These are phyloP conservation scores for Cocos nucifera DNA, from an alignment of 176 grass and related monocot species.

Conservation along the genomic window DNA sequence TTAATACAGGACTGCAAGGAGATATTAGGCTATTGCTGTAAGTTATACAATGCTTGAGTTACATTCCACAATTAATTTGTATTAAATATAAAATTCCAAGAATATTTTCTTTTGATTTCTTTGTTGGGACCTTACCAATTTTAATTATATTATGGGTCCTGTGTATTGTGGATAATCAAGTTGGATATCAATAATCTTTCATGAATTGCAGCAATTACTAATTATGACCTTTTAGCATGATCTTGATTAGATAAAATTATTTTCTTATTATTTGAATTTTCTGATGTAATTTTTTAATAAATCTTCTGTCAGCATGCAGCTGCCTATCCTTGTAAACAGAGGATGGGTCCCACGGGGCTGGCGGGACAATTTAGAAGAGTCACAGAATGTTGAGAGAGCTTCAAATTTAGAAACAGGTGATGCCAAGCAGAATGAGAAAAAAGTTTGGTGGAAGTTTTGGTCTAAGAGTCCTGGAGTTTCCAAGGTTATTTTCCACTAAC, in stretches of 20 bases:
- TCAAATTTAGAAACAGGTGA: constrained; percentile 14
- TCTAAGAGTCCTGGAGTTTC: constrained; percentile 41
- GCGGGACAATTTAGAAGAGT: constrained; percentile 41
- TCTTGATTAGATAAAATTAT: neutral
- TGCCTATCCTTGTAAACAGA: constrained; percentile 84
- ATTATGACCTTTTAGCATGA: neutral
- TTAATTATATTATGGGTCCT: no score
- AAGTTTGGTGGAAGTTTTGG: constrained; percentile 86
- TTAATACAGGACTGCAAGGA: no score
- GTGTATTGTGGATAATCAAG: neutral
- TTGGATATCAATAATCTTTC: neutral
- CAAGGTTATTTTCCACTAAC: constrained; percentile 37
- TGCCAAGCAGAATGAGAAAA: constrained; percentile 30
- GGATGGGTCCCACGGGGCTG: constrained; percentile 85
- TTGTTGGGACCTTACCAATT: no score
- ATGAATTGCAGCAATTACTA: neutral
- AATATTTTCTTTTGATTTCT: no score
- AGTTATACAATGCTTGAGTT: no score
- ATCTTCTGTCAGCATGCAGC: constrained; percentile 72
- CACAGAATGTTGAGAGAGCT: constrained; percentile 30
- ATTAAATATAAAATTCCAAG: no score
- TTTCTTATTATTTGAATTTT: no score
- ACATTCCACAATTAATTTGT: no score
- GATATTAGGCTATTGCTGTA: no score
- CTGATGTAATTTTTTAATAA: constrained; percentile 31